Evolutionary conservation across 805 yeast genomes (phyloP), one percentile per base, ranked within the genome.

Genomic region (Candida endomychidarum): DNA sequence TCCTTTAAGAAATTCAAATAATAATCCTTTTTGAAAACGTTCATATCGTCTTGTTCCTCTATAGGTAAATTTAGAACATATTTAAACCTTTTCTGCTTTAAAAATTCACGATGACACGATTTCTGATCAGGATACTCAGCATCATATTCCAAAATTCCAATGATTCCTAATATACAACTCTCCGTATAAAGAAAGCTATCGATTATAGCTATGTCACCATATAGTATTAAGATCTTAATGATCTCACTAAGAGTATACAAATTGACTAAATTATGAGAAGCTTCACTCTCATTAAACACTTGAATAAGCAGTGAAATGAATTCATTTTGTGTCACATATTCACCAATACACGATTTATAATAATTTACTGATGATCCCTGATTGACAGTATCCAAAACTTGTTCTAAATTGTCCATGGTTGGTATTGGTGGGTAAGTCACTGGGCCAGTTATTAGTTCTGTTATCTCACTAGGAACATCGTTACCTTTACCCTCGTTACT

Each of bases 61-160:
- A 83, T 67, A 0, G 89, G 88, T 11, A 86, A 36, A n/a, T 56
- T 55, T 8, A 65, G 63, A 3, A 89, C 85, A 49, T 83, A 83
- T 57, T 83, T 83, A 63, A 86, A 83, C 28, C 72, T 70, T 5
- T 81, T 63, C 33, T 78, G 78, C 46, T 80, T 74, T 22, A 88
- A 58, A 53, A 77, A 83, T 16, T 77, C 78, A 38, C 96, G 67
- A 63, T 86, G 87, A 50, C 86, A 83, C 3, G 96, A 87, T 59
- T 87, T 89, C 48, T 74, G 72, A 10, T 72, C 71, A 1, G 96
- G 96, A 52, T 76, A 87, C 41, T 86, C 95, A 0, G 93, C 85
- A 58, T 93, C 97, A 59, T 88, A 67, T 59, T 93, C 99, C 34
- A 91, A 62, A 9, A 88, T 83, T 1, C 96, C 96, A 9, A 83